Evolutionary conservation across 2,329 filamentous ascomycete species (phyloP).

Genomic region (Leptographium procerum): DNA sequence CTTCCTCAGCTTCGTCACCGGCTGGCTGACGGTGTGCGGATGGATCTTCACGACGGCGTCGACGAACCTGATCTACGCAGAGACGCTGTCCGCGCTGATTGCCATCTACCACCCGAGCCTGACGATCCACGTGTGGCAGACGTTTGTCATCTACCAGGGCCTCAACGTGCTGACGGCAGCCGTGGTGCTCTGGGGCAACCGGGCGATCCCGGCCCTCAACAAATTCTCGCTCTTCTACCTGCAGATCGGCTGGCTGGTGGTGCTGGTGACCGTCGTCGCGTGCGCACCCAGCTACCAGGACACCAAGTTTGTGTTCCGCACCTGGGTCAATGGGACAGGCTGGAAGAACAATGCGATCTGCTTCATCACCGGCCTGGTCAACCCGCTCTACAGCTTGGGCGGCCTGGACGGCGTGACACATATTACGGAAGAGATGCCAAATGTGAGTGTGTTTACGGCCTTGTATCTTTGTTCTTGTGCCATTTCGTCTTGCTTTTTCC

Average conservation of each 20-base stretch:
- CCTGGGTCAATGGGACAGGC: constrained; percentile 42
- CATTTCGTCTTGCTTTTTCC: constrained; percentile 2
- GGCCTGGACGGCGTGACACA: constrained; percentile 37
- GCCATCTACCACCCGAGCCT: constrained; percentile 27
- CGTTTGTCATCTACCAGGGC: constrained; percentile 31
- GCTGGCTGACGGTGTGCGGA: constrained; percentile 30
- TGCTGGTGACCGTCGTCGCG: constrained; percentile 35
- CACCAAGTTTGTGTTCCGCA: constrained; percentile 37
- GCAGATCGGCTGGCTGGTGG: constrained; percentile 34
- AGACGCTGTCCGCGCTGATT: constrained; percentile 28
- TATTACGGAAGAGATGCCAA: constrained; percentile 40
- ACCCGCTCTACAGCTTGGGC: constrained; percentile 33
- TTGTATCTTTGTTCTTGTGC: too few species aligned
- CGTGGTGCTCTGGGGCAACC: constrained; percentile 36
- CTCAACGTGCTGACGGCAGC: constrained; percentile 30
- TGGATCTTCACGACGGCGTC: constrained; percentile 33
- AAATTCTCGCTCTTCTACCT: constrained; percentile 33
- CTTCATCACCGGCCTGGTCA: constrained; percentile 39
- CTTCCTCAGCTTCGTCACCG: constrained; percentile 31
- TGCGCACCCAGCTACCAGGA: constrained; percentile 32
- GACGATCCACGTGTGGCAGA: constrained; percentile 34
- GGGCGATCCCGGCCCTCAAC: constrained; percentile 28
- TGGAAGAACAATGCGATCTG: constrained; percentile 37
- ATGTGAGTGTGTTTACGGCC: too few species aligned
- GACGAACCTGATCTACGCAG: constrained; percentile 31